Base-by-base conservation (phyloP, 306 rosid genomes). In the Oemleria cerasiformis region DNA sequence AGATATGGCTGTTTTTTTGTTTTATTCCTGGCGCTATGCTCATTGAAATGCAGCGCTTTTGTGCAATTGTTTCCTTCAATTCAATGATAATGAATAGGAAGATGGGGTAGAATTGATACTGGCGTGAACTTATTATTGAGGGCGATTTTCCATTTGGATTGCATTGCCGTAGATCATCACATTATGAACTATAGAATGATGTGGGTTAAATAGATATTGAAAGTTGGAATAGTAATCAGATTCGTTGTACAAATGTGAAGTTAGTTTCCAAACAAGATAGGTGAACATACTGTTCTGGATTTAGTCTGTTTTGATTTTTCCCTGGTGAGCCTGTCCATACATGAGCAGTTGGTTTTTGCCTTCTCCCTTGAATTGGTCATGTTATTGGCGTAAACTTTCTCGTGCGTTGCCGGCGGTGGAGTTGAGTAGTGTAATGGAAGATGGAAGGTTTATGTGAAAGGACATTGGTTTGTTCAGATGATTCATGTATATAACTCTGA, bases 11-110 rank as follows among this genome's bases (percentile, higher is more conserved):
- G 67, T 36, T 78, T 25, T 66, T 72, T 55, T 65, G 60, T 60
- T 76, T 80, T 80, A 74, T 66, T 74, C 44, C 12, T 63, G 75
- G 64, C 59, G 67, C 75, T 76, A 1, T 45, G 67, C 62, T 60
- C 63, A 20, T 75, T 79, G 56, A 20, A 60, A 41, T 70, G 65
- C 65, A 42, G 30, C 25, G 19, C 16, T 25, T 30, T 63, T 68
- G 36, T 47, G 70, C 73, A 73, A 49, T 58, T 71, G 39, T 64
- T 64, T 57, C 16, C 43, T 41, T 30, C 56, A 76, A 66, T 56
- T 49, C 15, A 60, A 30, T 64, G 64, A 62, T 42, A 47, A 44
- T 70, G 54, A 25, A 49, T 36, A 17, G 63, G 57, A 70, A 50
- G 61, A 48, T 25, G 36, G 57, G 56, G 25, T 34, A 59, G 53